Evolutionary conservation across 371 early-diverging fungal genomes (phyloP), one percentile per base, ranked within the genome.

Genomic region (Dinochytrium kinnereticum): DNA sequence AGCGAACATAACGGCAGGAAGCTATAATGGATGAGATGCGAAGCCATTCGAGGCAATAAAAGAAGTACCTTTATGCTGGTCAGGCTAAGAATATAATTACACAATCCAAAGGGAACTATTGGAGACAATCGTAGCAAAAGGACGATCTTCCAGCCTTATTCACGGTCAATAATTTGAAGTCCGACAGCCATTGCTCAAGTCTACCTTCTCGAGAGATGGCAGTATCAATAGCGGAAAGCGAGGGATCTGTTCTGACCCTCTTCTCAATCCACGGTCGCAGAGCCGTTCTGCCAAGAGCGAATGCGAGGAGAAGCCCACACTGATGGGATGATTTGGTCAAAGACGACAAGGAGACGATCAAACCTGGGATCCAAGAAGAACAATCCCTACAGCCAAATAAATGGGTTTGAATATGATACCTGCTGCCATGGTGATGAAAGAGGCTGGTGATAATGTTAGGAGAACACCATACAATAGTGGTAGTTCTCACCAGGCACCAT

Each of bases 101-200:
- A 70, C 24, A 82, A 34, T 10, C 82, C 82, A 59, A 80, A 82
- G 3, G 82, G 82, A 2, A 74, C 70, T 15, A 82, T 57, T 15
- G 82, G 82, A 24, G 79, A 72, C 39, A 82, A 61, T 7, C 80
- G 69, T 1, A 80, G 68, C 19, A 80, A 61, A 1, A 80, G 30
- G 15, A 77, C 77, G 15, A 80, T 53, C 59, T 71, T 77, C 67
- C 65, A 78, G 15, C 78, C 76, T 72, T 24, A 1, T n/a, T n/a
- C n/a, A n/a, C n/a, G n/a, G n/a, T n/a, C n/a, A n/a, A n/a, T n/a
- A n/a, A n/a, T n/a, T n/a, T n/a, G n/a, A n/a, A n/a, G n/a, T n/a
- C n/a, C n/a, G n/a, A n/a, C n/a, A n/a, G n/a, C n/a, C n/a, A n/a
- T n/a, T n/a, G n/a, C n/a, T n/a, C n/a, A 71, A 21, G 36, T 51